Base-by-base conservation (phyloP, 1,284 basidiomycete genomes). In the Cutaneotrichosporon sp. region DNA sequence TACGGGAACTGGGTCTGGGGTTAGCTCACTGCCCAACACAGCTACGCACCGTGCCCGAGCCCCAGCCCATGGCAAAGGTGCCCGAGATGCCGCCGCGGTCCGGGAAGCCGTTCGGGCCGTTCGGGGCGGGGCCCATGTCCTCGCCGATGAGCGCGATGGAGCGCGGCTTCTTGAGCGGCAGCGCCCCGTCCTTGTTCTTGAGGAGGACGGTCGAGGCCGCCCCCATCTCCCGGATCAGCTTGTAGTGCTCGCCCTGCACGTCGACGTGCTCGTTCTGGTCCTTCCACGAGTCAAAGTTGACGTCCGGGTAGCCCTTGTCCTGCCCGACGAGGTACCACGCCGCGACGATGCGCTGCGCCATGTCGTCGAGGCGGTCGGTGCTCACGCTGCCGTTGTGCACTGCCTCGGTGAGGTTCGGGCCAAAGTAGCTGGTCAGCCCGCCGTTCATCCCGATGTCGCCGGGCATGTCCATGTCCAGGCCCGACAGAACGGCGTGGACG, bases 1-100 rank as follows among this genome's bases (percentile, higher is more conserved):
- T 82, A 83, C 0, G 82, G 78, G 73, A 80, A 83, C 29, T 83
- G 72, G 49, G 73, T 31, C 47, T 50, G 24, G 6, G 18, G 47
- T 50, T n/a, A 50, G 27, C 27, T n/a, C 3, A 8, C 13, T 11
- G 24, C 25, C 3, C 9, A n/a, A 9, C 24, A 7, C 4, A 50
- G 14, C 14, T 22, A 29, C 47, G 31, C 27, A 31, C 76, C 8
- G 82, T 76, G 57, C 89, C 89, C 54, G 85, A 86, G 20, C 88
- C 91, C 91, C 91, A 92, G 31, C 90, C 91, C 84, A 91, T 87
- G 6, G 89, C 90, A 2, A 92, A 82, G n/a, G 87, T 84, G 34
- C 80, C 81, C 20, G 78, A 72, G n/a, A 75, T 63, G 5, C 82
- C 82, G n/a, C 80, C 81, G 11, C 80, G 80, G 58, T 91, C 89